A percentile compares a stretch with the other conserved stretches of the same genome.
Conservation (phyloP, 2,329 filamentous ascomycete genomes). For the Penicillium sp. region DNA sequence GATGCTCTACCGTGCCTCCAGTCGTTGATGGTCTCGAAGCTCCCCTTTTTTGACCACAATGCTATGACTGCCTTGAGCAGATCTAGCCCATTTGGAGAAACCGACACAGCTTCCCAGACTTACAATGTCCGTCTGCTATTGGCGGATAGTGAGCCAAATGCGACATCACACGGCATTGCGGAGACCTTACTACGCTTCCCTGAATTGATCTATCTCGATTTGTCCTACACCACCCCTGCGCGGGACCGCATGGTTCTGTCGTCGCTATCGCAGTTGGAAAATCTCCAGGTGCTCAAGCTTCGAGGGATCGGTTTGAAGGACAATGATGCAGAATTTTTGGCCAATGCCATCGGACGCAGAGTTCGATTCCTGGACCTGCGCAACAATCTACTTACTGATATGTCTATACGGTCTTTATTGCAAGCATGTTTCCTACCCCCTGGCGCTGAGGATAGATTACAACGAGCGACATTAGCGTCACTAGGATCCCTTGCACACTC, state of each 20-base stretch:
- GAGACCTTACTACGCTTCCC: conserved; percentile 48
- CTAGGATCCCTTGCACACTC: too few relatives aligned
- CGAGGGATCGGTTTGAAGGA: conserved; percentile 48
- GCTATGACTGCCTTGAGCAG: conserved; percentile 44
- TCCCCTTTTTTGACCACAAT: conserved; percentile 56
- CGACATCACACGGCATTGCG: conserved; percentile 48
- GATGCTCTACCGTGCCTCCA: conserved; percentile 52
- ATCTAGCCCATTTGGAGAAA: too few relatives aligned
- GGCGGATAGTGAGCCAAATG: conserved; percentile 50
- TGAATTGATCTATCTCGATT: conserved; percentile 49
- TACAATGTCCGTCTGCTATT: conserved; percentile 49
- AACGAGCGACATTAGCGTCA: conserved; percentile 8
- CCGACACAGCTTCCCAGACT: too few relatives aligned
- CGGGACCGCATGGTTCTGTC: conserved; percentile 44
- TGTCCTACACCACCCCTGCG: conserved; percentile 47
- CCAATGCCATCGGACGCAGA: conserved; percentile 43
- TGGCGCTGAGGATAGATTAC: too few relatives aligned
- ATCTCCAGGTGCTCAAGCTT: conserved; percentile 51
- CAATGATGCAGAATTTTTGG: conserved; percentile 45
- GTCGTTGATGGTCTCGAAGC: conserved; percentile 49
- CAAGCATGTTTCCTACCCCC: conserved; percentile 44
- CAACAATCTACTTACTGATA: conserved; percentile 51
- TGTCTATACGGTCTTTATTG: conserved; percentile 45
- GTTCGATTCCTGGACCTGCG: conserved; percentile 51
- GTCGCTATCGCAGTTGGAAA: conserved; percentile 39